A percentile compares a stretch with the other conserved stretches of the same genome.
phyloP scores from a whole-genome alignment of 2,329 filamentous ascomycete species.

The Colletotrichum sp. region DNA sequence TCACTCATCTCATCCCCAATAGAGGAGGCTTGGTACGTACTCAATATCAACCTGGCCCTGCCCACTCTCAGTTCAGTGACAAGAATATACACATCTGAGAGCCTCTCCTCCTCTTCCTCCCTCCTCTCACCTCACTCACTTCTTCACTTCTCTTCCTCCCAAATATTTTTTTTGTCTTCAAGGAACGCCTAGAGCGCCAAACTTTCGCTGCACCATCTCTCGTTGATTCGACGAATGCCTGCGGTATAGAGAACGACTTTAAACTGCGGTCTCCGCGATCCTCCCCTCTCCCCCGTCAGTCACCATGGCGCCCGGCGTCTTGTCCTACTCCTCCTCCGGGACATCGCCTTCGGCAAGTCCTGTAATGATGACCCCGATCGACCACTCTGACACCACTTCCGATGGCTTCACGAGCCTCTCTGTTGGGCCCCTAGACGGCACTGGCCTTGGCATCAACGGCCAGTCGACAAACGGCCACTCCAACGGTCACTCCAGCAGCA shows the following conservation, averaged over 20 bases:
- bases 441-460: constrained; percentile 12
- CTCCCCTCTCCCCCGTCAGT: not conserved
- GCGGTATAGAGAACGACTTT: constrained; percentile 3
- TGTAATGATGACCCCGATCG: constrained; percentile 21
- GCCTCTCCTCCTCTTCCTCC: constrained; percentile 16
- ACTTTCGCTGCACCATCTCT: constrained; percentile 11
- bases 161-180: not conserved
- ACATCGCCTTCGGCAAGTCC: constrained; percentile 24
- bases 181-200: constrained; percentile 20
- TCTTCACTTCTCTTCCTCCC: not conserved
- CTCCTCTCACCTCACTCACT: not conserved
- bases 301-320: constrained; percentile 21
- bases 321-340: constrained; percentile 22
- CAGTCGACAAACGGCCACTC: constrained; percentile 19
- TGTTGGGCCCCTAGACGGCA: constrained; percentile 19
- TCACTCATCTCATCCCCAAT: constrained; percentile 19
- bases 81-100: constrained; percentile 7
- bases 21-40: constrained; percentile 19
- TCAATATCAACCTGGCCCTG: constrained; percentile 17
- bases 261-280: constrained; percentile 17
- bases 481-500: constrained; percentile 24
- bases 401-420: constrained; percentile 20
- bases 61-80: constrained; percentile 11
- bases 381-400: constrained; percentile 21
- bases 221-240: constrained; percentile 20